phyloP scores from a whole-genome alignment of 257 asterid species.

The Thymus mandschuricus region DNA sequence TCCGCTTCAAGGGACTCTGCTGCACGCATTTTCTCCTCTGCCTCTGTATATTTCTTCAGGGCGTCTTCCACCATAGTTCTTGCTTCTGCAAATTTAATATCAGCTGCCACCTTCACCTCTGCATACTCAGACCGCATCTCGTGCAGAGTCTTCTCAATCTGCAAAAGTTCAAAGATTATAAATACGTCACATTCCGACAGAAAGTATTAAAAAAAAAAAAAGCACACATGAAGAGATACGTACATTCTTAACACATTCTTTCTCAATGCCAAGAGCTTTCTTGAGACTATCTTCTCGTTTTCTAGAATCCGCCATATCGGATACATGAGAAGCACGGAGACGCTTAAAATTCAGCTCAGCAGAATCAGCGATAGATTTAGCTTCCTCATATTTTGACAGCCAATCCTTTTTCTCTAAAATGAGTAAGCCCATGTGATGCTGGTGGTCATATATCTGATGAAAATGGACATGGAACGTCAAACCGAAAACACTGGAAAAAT shows the following conservation, averaged over 20 bases:
- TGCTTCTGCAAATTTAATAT: constrained; percentile 73
- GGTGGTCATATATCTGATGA: constrained; percentile 73
- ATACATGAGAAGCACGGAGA: constrained; percentile 64
- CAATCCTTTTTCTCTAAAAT: constrained; percentile 85
- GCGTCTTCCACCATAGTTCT: constrained; percentile 72
- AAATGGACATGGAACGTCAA: constrained; percentile 25
- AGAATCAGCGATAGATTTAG: constrained; percentile 61
- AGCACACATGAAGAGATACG: constrained; percentile 13
- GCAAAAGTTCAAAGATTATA: constrained; percentile 33
- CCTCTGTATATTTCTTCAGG: constrained; percentile 62
- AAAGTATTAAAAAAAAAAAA: neutral
- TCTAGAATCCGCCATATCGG: constrained; percentile 67
- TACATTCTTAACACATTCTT: constrained; percentile 93
- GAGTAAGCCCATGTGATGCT: constrained; percentile 96
- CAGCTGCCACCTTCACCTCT: constrained; percentile 81
- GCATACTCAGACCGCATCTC: constrained; percentile 97
- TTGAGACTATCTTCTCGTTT: constrained; percentile 81
- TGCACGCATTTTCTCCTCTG: constrained; percentile 66
- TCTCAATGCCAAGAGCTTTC: constrained; percentile 90
- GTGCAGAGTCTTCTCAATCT: constrained; percentile 95
- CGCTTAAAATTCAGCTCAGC: constrained; percentile 66
- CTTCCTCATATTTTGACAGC: constrained; percentile 73
- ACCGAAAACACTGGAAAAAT: constrained; percentile 3
- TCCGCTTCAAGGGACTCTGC: constrained; percentile 90
- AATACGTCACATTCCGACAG: neutral